A percentile compares a stretch with the other conserved stretches of the same genome.
phyloP scores from a whole-genome alignment of 805 yeast genomes.

The Debaryomyces hansenii region DNA sequence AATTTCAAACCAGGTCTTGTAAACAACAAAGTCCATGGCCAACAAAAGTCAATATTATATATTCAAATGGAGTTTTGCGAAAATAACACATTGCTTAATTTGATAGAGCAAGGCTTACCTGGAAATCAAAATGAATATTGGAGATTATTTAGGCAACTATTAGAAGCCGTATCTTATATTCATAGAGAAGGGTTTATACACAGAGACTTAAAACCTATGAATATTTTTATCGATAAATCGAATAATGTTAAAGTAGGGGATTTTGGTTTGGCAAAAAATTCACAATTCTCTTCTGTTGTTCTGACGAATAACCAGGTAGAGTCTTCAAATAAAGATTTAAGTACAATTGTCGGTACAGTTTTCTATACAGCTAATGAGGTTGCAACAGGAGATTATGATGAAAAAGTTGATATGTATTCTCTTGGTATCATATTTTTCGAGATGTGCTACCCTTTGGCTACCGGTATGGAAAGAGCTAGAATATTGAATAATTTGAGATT shows the following conservation, averaged over 20 bases:
- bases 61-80: constrained; percentile 99
- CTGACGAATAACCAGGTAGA: constrained; percentile 42
- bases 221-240: constrained; percentile 88
- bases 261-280: constrained; percentile 93
- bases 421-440: constrained; percentile 94
- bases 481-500: constrained; percentile 67
- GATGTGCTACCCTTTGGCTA: constrained; percentile 81
- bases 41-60: constrained; percentile 66
- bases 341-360: constrained; percentile 93
- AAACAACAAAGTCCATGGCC: constrained; percentile 6
- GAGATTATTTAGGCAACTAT: constrained; percentile 81
- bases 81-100: constrained; percentile 81
- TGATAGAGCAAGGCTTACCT: constrained; percentile 73
- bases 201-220: constrained; percentile 92
- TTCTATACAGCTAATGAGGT: constrained; percentile 92
- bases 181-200: constrained; percentile 95
- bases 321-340: constrained; percentile 61
- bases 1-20: not conserved
- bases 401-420: constrained; percentile 94
- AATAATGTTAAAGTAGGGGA: constrained; percentile 94
- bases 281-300: constrained; percentile 49
- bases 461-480: constrained; percentile 90
- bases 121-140: constrained; percentile 78
- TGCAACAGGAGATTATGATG: constrained; percentile 77
- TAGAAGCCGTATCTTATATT: constrained; percentile 88